Conservation (phyloP, 148 eudicot species). For the Spergularia bocconei region DNA sequence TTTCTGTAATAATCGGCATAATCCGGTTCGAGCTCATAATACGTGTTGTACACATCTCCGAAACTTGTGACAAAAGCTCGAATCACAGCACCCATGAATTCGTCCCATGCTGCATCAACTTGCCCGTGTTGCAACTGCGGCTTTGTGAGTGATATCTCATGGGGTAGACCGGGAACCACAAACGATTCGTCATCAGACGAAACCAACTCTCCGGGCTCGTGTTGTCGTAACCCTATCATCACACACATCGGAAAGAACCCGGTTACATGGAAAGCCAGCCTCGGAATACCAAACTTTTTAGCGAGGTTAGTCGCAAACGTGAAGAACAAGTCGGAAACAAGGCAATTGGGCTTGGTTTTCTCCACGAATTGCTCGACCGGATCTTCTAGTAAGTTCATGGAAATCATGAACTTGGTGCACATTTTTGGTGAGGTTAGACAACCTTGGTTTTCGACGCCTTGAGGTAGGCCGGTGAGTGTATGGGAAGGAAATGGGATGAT, state of each 20-base stretch:
- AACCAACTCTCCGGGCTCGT: slow-evolving; percentile 16
- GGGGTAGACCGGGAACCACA: slow-evolving; percentile 35
- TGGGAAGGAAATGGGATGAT: slow-evolving; percentile 33
- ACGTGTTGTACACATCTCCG: slow-evolving; percentile 33
- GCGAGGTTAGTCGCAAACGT: slow-evolving; percentile 34
- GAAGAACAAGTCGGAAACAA: slow-evolving; percentile 33
- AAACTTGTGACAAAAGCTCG: slow-evolving; percentile 30
- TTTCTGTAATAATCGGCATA: slow-evolving; percentile 21
- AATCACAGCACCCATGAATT: neutral
- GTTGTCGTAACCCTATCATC: neutral
- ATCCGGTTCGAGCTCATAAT: slow-evolving; percentile 32
- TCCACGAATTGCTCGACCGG: slow-evolving; percentile 29
- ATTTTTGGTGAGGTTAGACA: neutral
- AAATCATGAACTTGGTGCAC: slow-evolving; percentile 7
- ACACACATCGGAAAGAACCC: slow-evolving; percentile 28
- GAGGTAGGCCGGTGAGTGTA: slow-evolving; percentile 21
- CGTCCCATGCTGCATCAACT: neutral
- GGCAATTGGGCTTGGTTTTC: slow-evolving; percentile 26
- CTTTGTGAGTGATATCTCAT: slow-evolving; percentile 21
- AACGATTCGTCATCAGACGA: slow-evolving; percentile 27
- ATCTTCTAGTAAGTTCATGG: slow-evolving; percentile 9
- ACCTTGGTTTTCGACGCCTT: slow-evolving; percentile 33
- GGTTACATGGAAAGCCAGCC: slow-evolving; percentile 29
- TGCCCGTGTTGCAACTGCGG: slow-evolving; percentile 22
- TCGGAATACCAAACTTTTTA: slow-evolving; percentile 30